Evolutionary conservation across 2,329 filamentous ascomycete genomes (phyloP).

Genomic region (Mycosphaerelloides madeirae): DNA sequence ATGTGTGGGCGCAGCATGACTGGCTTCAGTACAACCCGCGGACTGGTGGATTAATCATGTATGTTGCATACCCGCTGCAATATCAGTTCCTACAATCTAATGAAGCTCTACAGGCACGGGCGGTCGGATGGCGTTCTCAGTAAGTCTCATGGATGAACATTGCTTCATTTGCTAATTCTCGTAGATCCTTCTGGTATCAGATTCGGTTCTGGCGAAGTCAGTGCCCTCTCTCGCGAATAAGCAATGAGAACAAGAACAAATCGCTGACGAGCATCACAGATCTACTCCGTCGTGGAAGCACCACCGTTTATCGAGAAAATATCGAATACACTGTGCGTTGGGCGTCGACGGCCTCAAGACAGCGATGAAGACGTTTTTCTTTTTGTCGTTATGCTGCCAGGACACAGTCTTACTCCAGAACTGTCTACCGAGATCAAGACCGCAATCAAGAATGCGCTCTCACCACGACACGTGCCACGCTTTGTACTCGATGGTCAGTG

Average conservation of each 20-base stretch:
- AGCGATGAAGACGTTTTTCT: conserved; percentile 39
- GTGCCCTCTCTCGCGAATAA: neutral
- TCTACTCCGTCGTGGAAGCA: conserved; percentile 46
- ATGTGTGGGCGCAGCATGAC: conserved; percentile 46
- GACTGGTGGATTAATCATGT: conserved; percentile 40
- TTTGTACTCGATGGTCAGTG: conserved; percentile 31
- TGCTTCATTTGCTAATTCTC: neutral
- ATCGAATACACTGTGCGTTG: conserved; percentile 38
- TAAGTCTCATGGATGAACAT: conserved; percentile 7
- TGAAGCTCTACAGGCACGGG: conserved; percentile 29
- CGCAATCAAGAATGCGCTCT: conserved; percentile 26
- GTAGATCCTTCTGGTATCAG: conserved; percentile 43
- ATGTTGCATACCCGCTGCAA: no score
- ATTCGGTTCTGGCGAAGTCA: conserved; percentile 41
- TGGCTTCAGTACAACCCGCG: conserved; percentile 40
- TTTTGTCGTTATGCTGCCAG: conserved; percentile 35
- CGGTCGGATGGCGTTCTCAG: conserved; percentile 45
- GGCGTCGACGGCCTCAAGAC: conserved; percentile 34
- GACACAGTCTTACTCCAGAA: conserved; percentile 24
- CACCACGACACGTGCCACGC: conserved; percentile 39
- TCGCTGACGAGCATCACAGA: conserved; percentile 14
- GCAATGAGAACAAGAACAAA: neutral
- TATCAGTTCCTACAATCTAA: no score
- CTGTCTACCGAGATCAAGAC: conserved; percentile 23
- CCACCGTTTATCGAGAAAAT: conserved; percentile 35